Conservation (phyloP, 106 monocot species). For the Cymbidium sinense region DNA sequence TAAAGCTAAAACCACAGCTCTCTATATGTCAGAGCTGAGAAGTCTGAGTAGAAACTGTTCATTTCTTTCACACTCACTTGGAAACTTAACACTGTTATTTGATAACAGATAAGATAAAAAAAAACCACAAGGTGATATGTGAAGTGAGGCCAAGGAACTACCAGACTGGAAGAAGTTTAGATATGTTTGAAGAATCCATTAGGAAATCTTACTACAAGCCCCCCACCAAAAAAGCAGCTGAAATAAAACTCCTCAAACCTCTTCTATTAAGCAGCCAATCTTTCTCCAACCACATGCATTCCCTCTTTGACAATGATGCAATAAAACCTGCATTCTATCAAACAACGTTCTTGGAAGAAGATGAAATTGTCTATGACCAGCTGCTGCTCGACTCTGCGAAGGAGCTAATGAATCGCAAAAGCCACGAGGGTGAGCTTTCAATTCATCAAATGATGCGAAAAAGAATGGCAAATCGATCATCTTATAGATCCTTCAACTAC, state of each 20-base stretch:
- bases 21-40: neutral
- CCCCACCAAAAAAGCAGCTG: neutral
- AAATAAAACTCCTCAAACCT: constrained; percentile 10
- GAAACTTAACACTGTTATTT: neutral
- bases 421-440: constrained; percentile 8
- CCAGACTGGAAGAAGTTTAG: constrained; percentile 9
- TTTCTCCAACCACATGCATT: constrained; percentile 21
- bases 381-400: constrained; percentile 35
- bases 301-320: constrained; percentile 8
- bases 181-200: neutral
- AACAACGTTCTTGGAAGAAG: neutral
- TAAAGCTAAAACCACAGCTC: neutral
- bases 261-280: constrained; percentile 34
- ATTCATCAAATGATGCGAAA: constrained; percentile 13
- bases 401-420: constrained; percentile 46
- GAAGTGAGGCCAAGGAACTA: constrained; percentile 28
- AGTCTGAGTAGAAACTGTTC: neutral
- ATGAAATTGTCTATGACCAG: constrained; percentile 12
- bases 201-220: neutral
- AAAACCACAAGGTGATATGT: constrained; percentile 7
- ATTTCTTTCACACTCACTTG: neutral
- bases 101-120: constrained; percentile 13
- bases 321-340: neutral
- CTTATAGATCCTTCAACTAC: constrained; percentile 17
- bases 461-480: neutral